A percentile compares a stretch with the other conserved stretches of the same genome.
phyloP scores from a whole-genome alignment of 768 basidiomycete species.

The Trametes cinnabarina region DNA sequence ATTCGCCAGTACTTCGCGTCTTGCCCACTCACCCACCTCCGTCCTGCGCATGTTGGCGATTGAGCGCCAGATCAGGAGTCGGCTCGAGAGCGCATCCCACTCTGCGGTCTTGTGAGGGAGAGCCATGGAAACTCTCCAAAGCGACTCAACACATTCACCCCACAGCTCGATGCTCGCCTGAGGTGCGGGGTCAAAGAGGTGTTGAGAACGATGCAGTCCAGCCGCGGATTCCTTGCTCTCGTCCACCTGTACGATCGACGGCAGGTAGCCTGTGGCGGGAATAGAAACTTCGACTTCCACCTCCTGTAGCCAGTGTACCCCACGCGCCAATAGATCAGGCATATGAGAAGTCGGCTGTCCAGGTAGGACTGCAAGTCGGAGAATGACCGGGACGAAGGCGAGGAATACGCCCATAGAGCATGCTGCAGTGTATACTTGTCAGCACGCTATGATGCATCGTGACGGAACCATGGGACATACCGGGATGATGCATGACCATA shows the following conservation, averaged over 20 bases:
- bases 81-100: conserved; percentile 54
- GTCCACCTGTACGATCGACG: neutral
- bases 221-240: neutral
- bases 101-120: conserved; percentile 27
- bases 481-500: conserved; percentile 35
- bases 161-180: conserved; percentile 38
- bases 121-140: conserved; percentile 57
- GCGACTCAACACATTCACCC: conserved; percentile 50
- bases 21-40: conserved; percentile 55
- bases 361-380: conserved; percentile 13
- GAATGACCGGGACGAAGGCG: conserved; percentile 2
- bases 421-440: neutral
- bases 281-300: conserved; percentile 16
- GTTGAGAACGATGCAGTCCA: conserved; percentile 17
- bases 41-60: conserved; percentile 39
- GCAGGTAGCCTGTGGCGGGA: neutral
- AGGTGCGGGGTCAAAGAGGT: conserved; percentile 33
- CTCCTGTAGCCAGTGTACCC: conserved; percentile 6
- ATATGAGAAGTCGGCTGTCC: neutral
- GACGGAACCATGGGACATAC: conserved; percentile 19
- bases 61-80: conserved; percentile 57
- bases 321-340: neutral
- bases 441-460: neutral
- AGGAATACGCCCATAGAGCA: conserved; percentile 5
- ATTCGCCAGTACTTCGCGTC: conserved; percentile 36